Evolutionary conservation across 192 early-diverging fungal genomes (phyloP).

Genomic region (Rhizoclosmatium sp.): DNA sequence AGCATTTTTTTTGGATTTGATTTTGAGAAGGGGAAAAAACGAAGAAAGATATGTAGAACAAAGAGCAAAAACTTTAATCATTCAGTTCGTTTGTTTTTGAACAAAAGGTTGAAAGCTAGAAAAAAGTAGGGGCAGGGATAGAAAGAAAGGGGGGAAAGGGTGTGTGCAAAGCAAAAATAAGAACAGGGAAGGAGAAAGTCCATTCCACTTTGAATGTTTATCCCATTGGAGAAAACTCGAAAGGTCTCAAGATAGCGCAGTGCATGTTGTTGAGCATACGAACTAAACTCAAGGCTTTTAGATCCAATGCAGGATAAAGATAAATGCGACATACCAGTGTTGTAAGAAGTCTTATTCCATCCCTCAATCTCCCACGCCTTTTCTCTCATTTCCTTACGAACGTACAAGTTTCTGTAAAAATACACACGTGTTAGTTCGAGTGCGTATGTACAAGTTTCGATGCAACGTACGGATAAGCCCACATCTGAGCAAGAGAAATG

Average conservation of each 20-base stretch:
- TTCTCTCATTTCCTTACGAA: slow-evolving; percentile 89
- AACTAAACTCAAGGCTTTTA: neutral
- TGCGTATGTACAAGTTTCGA: neutral
- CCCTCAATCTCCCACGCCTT: slow-evolving; percentile 93
- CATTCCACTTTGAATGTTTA: slow-evolving; percentile 20
- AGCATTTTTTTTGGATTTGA: no score
- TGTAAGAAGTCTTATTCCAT: slow-evolving; percentile 91
- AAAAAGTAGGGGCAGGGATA: no score
- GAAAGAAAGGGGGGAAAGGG: no score
- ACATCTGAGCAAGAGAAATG: slow-evolving; percentile 56
- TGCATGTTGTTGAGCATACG: slow-evolving; percentile 4
- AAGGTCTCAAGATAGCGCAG: neutral
- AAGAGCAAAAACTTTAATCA: no score
- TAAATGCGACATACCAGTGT: slow-evolving; percentile 64
- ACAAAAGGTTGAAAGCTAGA: no score
- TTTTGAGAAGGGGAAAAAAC: no score
- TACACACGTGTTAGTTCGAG: neutral
- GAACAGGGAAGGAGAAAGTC: neutral
- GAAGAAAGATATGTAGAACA: no score
- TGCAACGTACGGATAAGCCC: slow-evolving; percentile 78
- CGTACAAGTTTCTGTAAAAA: slow-evolving; percentile 74
- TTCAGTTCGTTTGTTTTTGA: no score
- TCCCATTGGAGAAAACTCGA: slow-evolving; percentile 11
- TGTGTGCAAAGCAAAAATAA: neutral
- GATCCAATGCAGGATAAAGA: neutral